Base-by-base conservation (phyloP, 805 yeast genomes). In the Ascoidea rubescens region DNA sequence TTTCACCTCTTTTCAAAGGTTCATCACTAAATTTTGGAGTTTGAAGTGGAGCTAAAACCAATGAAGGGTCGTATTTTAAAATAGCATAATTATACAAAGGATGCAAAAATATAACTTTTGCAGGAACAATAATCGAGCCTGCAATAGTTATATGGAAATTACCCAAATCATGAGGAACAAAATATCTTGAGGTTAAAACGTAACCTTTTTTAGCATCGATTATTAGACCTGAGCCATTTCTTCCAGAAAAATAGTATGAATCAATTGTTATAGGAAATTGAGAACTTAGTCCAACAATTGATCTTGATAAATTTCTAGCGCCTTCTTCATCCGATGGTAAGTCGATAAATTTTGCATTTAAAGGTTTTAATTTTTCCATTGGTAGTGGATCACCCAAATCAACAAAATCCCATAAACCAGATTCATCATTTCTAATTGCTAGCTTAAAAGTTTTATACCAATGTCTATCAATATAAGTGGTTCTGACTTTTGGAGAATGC, bases 1-100 rank as follows among this genome's bases (percentile, higher is more conserved):
- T 78, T 55, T 86, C 88, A 54, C 96, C 96, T 62, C 89, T 79
- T 55, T 75, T 71, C 59, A 88, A 70, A 42, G 84, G 81, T 5
- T 58, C 63, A 5, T 66, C 58, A 48, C 83, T 70, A 57, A 87
- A 76, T 52, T 71, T 71, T 4, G 96, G 93, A 1, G 95, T 76
- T 48, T 70, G 67, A 6, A 87, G 78, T 46, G 84, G 84, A 2
- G 95, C 90, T 28, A 75, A 64, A 14, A 90, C 83, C 50, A 87
- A 67, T 4, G 71, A 60, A 6, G 96, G 88, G 62, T 90, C 95
- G 64, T 87, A 90, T 63, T 86, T 78, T 31, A 90, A 72, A 53
- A 89, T 78, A 1, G 95, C 89, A 65, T 84, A 89, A 58, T 89
- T 89, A 59, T 84, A 87, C 44, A 87, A 79, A 42, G 97, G 96